Conservation (phyloP, 257 asterid genomes). For the Mentha longifolia region DNA sequence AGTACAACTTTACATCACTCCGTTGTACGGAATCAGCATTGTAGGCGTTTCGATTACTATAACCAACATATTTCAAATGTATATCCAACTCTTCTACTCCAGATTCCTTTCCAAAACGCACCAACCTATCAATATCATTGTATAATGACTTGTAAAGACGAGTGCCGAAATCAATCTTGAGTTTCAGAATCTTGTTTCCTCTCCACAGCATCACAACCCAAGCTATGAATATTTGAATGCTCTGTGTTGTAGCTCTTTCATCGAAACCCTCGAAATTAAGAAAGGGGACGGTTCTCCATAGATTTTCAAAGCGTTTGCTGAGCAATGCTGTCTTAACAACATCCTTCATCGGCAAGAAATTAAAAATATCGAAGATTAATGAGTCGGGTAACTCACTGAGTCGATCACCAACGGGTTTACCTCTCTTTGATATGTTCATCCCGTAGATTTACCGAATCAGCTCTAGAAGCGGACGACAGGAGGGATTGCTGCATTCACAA, state of each 20-base stretch:
- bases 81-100: not conserved
- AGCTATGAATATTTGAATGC: not conserved
- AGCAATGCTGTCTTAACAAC: too few species aligned
- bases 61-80: not conserved
- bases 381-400: too few species aligned
- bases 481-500: too few species aligned
- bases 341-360: too few species aligned
- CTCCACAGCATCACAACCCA: not conserved
- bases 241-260: not conserved
- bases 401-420: too few species aligned
- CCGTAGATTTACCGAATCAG: too few species aligned
- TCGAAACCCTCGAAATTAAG: not conserved
- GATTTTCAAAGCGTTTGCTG: not conserved
- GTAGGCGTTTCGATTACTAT: too few species aligned
- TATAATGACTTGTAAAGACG: not conserved
- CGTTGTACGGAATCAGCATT: too few species aligned
- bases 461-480: too few species aligned
- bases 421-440: too few species aligned
- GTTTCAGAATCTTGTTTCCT: conserved; percentile 4
- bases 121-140: not conserved
- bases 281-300: not conserved
- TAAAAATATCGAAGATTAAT: too few species aligned
- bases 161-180: not conserved
- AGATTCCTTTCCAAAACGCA: not conserved
- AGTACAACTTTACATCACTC: not conserved